phyloP scores from a whole-genome alignment of 139 green algal species.

The Spirogloea muscicola region DNA sequence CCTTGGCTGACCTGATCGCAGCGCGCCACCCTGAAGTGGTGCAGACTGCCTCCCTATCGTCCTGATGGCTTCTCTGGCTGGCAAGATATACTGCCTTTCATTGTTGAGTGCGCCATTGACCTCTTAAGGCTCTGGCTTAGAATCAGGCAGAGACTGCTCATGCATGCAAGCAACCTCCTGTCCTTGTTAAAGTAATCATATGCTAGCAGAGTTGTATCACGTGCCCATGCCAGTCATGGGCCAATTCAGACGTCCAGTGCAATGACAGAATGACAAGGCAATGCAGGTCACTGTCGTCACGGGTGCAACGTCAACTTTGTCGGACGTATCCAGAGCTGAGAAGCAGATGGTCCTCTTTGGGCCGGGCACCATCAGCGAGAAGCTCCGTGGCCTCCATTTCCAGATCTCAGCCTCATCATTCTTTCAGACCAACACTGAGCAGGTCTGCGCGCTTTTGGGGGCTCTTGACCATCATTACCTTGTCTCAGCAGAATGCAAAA shows the following conservation, averaged over 20 bases:
- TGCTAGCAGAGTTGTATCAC: neutral
- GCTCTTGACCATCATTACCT: neutral
- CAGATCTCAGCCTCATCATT: constrained; percentile 70
- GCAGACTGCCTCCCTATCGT: neutral
- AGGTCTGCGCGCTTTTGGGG: constrained; percentile 40
- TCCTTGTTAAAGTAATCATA: neutral
- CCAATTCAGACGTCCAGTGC: neutral
- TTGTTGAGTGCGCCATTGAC: neutral
- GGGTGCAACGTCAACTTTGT: neutral
- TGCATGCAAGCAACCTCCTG: neutral
- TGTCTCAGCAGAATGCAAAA: neutral
- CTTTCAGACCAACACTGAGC: constrained; percentile 84
- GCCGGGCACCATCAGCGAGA: constrained; percentile 48
- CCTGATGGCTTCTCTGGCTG: too few relatives aligned
- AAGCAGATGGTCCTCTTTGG: constrained; percentile 48
- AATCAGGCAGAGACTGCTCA: neutral
- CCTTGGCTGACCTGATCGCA: constrained; percentile 38
- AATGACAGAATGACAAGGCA: neutral
- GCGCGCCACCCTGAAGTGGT: constrained; percentile 33
- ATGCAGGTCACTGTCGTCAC: neutral
- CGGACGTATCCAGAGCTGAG: neutral
- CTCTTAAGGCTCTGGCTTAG: neutral
- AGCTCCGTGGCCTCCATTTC: constrained; percentile 64
- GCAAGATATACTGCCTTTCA: neutral
- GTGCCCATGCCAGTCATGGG: neutral